Conservation (phyloP, 139 green algal genomes). For the Axilococcus clingmanii region DNA sequence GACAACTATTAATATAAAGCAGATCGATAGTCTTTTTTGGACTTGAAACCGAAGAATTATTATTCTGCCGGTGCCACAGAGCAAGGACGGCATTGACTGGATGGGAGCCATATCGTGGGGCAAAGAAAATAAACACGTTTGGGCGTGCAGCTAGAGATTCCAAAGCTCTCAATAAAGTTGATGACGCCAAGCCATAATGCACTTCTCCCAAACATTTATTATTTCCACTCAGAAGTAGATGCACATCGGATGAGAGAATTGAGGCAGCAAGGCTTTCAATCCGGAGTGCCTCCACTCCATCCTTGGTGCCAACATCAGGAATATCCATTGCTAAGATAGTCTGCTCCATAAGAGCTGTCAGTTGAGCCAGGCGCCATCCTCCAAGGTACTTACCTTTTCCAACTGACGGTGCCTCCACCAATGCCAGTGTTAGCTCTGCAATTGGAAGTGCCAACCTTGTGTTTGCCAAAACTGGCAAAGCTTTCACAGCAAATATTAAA, state of each 20-base stretch:
- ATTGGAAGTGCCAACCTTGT: background rate
- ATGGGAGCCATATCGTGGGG: too few relatives aligned
- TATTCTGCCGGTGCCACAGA: too few relatives aligned
- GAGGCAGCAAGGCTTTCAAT: background rate
- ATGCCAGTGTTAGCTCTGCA: conserved; percentile 15
- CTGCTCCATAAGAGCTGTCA: background rate
- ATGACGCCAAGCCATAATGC: background rate
- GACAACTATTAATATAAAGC: conserved; percentile 6
- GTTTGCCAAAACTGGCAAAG: background rate
- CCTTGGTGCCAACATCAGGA: background rate
- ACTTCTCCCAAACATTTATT: background rate
- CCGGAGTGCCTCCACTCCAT: background rate
- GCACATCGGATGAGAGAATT: background rate
- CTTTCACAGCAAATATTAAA: conserved; percentile 8
- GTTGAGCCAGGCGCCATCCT: conserved; percentile 5
- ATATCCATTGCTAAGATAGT: background rate
- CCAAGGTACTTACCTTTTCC: background rate
- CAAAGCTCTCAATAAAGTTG: conserved; percentile 8
- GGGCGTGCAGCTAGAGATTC: conserved; percentile 17
- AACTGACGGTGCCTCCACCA: conserved; percentile 9
- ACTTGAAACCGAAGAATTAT: too few relatives aligned
- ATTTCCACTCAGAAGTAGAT: background rate
- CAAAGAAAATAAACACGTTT: conserved; percentile 6
- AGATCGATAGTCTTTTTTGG: conserved; percentile 5
- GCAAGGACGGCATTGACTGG: too few relatives aligned